Percentiles rank a stretch among this genome's conserved stretches.
phyloP scores from a whole-genome alignment of 495 filamentous ascomycete genomes.

The Hypomontagnella submonticulosa region DNA sequence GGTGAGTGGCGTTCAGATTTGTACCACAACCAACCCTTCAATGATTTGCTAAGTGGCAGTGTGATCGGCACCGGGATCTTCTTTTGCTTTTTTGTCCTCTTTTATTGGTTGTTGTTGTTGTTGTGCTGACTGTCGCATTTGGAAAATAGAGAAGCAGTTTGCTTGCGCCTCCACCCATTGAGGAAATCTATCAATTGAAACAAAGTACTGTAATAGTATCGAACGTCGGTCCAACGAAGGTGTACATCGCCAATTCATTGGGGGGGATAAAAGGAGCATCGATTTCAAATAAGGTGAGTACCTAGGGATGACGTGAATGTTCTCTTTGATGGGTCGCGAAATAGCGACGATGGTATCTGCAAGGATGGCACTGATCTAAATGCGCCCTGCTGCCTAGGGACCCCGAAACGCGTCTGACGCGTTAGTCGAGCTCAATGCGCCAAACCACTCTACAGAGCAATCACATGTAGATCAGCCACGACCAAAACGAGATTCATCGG shows the following conservation, averaged over 20 bases:
- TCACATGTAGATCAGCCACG: conserved; percentile 14
- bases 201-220: not conserved
- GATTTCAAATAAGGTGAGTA: conserved; percentile 12
- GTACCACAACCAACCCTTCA: conserved; percentile 3
- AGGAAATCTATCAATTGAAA: conserved; percentile 17
- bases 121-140: not conserved
- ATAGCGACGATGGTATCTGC: conserved; percentile 19
- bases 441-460: conserved; percentile 14
- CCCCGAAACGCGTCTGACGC: conserved; percentile 42
- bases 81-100: not conserved
- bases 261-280: not conserved
- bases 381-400: conserved; percentile 27
- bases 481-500: not conserved
- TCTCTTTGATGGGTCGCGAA: conserved; percentile 10
- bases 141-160: conserved; percentile 25
- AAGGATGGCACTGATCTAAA: conserved; percentile 49
- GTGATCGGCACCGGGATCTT: conserved; percentile 20
- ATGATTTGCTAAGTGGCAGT: conserved; percentile 14
- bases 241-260: conserved; percentile 3
- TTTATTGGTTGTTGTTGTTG: not conserved
- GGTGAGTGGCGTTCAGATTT: conserved; percentile 39
- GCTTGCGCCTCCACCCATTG: conserved; percentile 5
- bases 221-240: conserved; percentile 12
- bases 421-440: conserved; percentile 12
- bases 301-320: conserved; percentile 26